Percentiles rank a stretch among this genome's conserved stretches.
Evolutionary conservation across 129 eudicot species (phyloP).

Genomic region (Pittosporum tobira): DNA sequence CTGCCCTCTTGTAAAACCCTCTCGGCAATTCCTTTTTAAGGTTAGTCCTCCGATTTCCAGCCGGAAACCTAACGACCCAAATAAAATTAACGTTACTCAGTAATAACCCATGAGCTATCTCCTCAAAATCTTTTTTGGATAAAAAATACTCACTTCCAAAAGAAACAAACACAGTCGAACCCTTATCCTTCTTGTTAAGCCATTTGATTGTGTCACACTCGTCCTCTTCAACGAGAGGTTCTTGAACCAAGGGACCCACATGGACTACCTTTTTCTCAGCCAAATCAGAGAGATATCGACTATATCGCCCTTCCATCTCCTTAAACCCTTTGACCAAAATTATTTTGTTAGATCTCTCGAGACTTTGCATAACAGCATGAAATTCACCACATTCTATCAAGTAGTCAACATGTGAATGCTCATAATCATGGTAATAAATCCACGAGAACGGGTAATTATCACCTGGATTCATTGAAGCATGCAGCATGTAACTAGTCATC

Average conservation of each 20-base stretch:
- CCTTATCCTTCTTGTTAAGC: neutral
- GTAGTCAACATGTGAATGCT: too few species aligned
- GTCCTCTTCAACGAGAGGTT: too few species aligned
- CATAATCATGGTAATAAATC: neutral
- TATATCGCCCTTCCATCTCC: slow-evolving; percentile 5
- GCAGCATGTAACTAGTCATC: neutral
- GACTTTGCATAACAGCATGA: too few species aligned
- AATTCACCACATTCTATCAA: neutral
- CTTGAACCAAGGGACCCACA: neutral
- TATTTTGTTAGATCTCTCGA: neutral
- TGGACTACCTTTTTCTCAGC: slow-evolving; percentile 1
- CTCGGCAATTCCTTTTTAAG: neutral
- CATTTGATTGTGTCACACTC: neutral
- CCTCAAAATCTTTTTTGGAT: slow-evolving; percentile 6
- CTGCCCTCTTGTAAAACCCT: neutral
- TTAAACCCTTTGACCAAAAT: neutral
- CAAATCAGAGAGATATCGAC: neutral
- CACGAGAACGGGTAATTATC: neutral
- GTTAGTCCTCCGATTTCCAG: neutral
- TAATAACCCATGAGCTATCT: slow-evolving; percentile 9
- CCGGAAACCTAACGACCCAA: slow-evolving; percentile 6
- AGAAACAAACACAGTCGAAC: neutral
- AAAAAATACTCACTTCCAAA: slow-evolving; percentile 4
- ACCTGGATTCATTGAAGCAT: neutral
- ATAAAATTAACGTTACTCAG: neutral